Evolutionary conservation across 1,284 basidiomycete genomes (phyloP), one percentile per base, ranked within the genome.

Genomic region (Moniliophthora roreri): DNA sequence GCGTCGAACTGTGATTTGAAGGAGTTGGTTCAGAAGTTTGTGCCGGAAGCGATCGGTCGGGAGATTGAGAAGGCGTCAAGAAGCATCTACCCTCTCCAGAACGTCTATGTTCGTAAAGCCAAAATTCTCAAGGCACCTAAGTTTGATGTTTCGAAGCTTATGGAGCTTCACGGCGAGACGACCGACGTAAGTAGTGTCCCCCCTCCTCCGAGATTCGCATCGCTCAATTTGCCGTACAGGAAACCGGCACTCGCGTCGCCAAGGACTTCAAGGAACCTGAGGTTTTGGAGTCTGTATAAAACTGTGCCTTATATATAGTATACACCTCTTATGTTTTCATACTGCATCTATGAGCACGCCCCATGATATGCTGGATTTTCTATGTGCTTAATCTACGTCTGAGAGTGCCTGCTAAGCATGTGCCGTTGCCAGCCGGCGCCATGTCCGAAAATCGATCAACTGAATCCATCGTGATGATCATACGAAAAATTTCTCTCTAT

Each of bases 51-150:
- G 58, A 99, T 99, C 67, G 97, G 97, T 65, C 89, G 95, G 65
- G 97, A 99, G 83, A 99, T 99, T 64, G 97, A 99, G 86, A 99
- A 99, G 84, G 89, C 95, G 55, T 86, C 89, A 62, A 84, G 95
- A 69, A 89, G 89, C 72, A 98, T 98, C 78, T 98, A 96, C 82
- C 96, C 96, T 63, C 79, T 99, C 69, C 94, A 97, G 80, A 97
- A 98, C 74, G 95, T 98, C 71, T 97, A 95, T 80, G 83, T 98
- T 69, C 91, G 95, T 79, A 98, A 98, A 82, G 94, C 89, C 63
- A 95, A 95, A 82, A 95, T 99, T 69, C 81, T 99, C 71, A 99
- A 98, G 81, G 81, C 95, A 63, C 97, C 96, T 65, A 97, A 96
- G 76, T 93, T 96, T 75, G 97, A 98, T 74, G 79, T 94, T 56